A percentile compares a stretch with the other conserved stretches of the same genome.
Conservation (phyloP, 192 early-diverging fungal species). For the Rhizophagus clarus region DNA sequence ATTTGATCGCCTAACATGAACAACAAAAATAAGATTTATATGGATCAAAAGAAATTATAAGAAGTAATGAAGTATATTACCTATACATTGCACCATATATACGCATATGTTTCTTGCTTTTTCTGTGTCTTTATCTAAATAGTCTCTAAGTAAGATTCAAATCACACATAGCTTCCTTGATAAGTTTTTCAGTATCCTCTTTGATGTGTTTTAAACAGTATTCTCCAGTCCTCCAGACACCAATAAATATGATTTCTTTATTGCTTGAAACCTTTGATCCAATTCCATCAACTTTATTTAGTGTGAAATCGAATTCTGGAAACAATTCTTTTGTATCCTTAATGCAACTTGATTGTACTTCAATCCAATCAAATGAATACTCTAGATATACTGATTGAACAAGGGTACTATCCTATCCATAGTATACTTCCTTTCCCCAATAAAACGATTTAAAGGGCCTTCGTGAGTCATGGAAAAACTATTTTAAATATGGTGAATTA, state of each 20-base stretch:
- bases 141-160: conserved; percentile 18
- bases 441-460: conserved; percentile 2
- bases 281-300: conserved; percentile 28
- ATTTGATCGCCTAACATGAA: conserved; percentile 24
- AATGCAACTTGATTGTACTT: conserved; percentile 7
- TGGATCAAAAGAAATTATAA: conserved; percentile 2
- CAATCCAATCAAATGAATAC: conserved; percentile 28
- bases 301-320: conserved; percentile 21
- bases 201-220: conserved; percentile 3
- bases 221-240: not conserved
- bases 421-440: conserved; percentile 17
- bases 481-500: conserved; percentile 14
- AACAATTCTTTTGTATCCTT: conserved; percentile 8
- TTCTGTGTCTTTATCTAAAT: conserved; percentile 20
- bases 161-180: conserved; percentile 26
- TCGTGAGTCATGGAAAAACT: conserved; percentile 20
- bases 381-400: conserved; percentile 23
- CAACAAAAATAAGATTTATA: conserved; percentile 16
- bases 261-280: conserved; percentile 1
- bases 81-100: conserved; percentile 28
- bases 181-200: conserved; percentile 27
- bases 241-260: conserved; percentile 21
- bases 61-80: conserved; percentile 32
- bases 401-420: conserved; percentile 21
- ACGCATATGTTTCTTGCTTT: conserved; percentile 11